These are phyloP conservation scores for Phaeophleospora eucalypticola DNA, from an alignment of 2,329 filamentous ascomycete species.

Conservation along the genomic window DNA sequence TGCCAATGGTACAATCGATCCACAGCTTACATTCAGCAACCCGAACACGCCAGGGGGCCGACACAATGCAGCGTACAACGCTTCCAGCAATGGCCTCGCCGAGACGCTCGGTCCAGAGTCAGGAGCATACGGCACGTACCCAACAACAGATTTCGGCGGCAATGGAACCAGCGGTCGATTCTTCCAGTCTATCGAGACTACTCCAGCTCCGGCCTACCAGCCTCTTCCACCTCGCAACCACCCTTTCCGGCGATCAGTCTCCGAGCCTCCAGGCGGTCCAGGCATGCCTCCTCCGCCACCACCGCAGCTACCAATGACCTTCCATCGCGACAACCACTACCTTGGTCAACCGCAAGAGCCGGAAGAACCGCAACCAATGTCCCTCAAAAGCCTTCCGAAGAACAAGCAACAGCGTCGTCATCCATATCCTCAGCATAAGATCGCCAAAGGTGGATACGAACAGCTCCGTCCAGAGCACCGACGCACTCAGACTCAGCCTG, in stretches of 20 bases:
- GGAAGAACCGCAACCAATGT: constrained; percentile 3
- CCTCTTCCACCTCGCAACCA: constrained; percentile 12
- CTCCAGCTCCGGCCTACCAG: constrained; percentile 7
- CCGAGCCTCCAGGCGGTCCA: constrained; percentile 22
- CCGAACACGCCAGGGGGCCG: constrained; percentile 6
- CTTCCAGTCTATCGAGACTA: constrained; percentile 22
- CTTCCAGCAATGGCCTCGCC: constrained; percentile 5
- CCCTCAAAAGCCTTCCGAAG: constrained; percentile 15
- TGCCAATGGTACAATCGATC: constrained; percentile 10
- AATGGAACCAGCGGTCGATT: constrained; percentile 15
- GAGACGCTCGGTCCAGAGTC: constrained; percentile 12
- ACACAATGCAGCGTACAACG: constrained; percentile 4
- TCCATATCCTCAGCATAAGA: constrained; percentile 10
- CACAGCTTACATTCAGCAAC: constrained; percentile 13
- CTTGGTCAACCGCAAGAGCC: constrained; percentile 17
- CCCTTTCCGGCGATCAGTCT: constrained; percentile 23
- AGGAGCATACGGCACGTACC: constrained; percentile 14
- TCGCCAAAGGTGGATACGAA: constrained; percentile 1
- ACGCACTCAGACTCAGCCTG: constrained; percentile 13
- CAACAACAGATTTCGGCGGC: constrained; percentile 10
- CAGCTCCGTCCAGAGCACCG: constrained; percentile 10
- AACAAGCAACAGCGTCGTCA: constrained; percentile 12
- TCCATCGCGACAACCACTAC: constrained; percentile 23
- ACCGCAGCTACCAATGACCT: constrained; percentile 14
- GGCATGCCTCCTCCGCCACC: not conserved